Base-by-base conservation (phyloP, 2,329 filamentous ascomycete species). In the Penicillium italicum region DNA sequence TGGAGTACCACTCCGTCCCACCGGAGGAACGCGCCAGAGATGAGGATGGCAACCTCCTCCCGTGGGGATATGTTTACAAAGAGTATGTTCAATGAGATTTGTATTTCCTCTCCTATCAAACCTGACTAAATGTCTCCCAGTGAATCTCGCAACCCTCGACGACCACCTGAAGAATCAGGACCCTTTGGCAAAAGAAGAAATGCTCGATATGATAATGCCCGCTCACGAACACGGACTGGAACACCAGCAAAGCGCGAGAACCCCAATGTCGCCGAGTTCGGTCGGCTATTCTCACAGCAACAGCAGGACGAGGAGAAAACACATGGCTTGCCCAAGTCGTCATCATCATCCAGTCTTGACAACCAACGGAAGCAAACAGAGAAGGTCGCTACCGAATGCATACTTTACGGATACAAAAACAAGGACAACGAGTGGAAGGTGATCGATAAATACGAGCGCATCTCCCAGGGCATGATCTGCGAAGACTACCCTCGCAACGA, bases 401-500 rank as follows among this genome's bases (percentile, higher is more conserved):
- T 96, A 53, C 80, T 97, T 16, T 89, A 92, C 63, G 93, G 93
- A 30, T 97, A 92, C 74, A 84, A 72, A 77, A 86, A 74, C 81
- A 91, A 78, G 62, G 79, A 82, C 5, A 70, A 73, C 8, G 82
- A 86, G 69, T 97, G 94, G 82, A 91, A 92, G 28, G 91, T 91
- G 33, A 87, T 97, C 65, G 86, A 89, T 63, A 90, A 90, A 75
- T 97, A 89, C 76, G 93, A 97, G 77, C 84, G 87, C 57, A 85
- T 96, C 40, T 93, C 90, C 7, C 74, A 76, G 31, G 92, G 92
- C 26, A 78, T 85, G 60, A 90, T 97, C 70, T 92, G 92, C 74
- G 93, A 97, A 76, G 92, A 97, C 75, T 97, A 97, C 74, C 85
- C 91, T 9, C 86, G 93, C 59, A 86, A 89, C 61, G 88, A 93